Conservation (phyloP, 1,284 basidiomycete species). For the Malassezia caprae region DNA sequence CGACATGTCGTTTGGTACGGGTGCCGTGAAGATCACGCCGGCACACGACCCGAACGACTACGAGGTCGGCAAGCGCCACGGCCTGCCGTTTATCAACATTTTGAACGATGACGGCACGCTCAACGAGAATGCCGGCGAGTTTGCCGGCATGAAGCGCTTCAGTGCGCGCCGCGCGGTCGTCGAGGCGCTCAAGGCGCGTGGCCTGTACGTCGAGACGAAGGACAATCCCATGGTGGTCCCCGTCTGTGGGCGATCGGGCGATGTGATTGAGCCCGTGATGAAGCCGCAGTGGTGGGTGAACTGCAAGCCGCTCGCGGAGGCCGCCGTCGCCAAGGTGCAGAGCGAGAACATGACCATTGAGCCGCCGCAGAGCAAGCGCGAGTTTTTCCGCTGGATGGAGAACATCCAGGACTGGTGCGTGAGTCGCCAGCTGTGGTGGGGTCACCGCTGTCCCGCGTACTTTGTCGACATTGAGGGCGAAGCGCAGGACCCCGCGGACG, state of each 20-base stretch:
- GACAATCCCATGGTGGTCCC: slow-evolving; percentile 54
- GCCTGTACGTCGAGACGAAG: slow-evolving; percentile 79
- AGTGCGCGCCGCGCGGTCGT: slow-evolving; percentile 78
- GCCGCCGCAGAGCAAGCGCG: slow-evolving; percentile 76
- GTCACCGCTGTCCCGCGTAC: slow-evolving; percentile 91
- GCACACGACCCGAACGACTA: slow-evolving; percentile 98
- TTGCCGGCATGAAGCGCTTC: slow-evolving; percentile 70
- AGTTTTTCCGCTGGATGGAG: slow-evolving; percentile 96
- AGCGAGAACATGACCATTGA: slow-evolving; percentile 54
- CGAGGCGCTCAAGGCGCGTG: slow-evolving; percentile 72
- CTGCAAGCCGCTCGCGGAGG: slow-evolving; percentile 78
- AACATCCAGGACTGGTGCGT: slow-evolving; percentile 98
- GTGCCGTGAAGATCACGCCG: slow-evolving; percentile 99
- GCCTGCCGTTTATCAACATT: slow-evolving; percentile 86
- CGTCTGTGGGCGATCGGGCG: slow-evolving; percentile 55
- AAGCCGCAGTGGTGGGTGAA: slow-evolving; percentile 99
- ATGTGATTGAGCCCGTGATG: slow-evolving; percentile 86
- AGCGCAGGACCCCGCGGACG: slow-evolving; percentile 55
- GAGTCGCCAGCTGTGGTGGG: slow-evolving; percentile 98
- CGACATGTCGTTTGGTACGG: slow-evolving; percentile 94
- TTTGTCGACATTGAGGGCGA: slow-evolving; percentile 76
- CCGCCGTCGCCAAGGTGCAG: slow-evolving; percentile 62
- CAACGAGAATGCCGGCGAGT: slow-evolving; percentile 79
- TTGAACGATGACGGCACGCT: slow-evolving; percentile 95
- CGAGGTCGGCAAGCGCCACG: slow-evolving; percentile 79